phyloP scores from a whole-genome alignment of 805 yeast species.

The Clavispora vitiphila region DNA sequence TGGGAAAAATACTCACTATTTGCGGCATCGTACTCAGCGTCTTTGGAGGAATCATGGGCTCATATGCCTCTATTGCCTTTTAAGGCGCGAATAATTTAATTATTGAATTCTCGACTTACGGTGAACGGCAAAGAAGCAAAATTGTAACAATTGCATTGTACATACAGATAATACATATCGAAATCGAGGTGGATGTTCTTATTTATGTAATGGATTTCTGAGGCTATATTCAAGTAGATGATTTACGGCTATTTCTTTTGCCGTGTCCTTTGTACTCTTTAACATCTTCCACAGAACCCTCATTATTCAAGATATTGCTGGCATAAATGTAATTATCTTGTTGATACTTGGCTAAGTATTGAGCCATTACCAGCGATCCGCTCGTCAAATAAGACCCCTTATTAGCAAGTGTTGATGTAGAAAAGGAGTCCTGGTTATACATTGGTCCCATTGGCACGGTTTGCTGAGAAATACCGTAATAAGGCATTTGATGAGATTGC shows the following conservation, averaged over 20 bases:
- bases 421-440: neutral
- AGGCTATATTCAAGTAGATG: neutral
- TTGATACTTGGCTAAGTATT: slow-evolving; percentile 68
- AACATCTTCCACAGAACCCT: slow-evolving; percentile 5
- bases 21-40: slow-evolving; percentile 10
- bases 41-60: slow-evolving; percentile 12
- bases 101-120: no score
- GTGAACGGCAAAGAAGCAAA: no score
- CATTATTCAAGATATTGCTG: slow-evolving; percentile 19
- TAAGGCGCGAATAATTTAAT: neutral
- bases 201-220: no score
- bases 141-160: no score
- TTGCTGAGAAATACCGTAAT: slow-evolving; percentile 1
- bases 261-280: slow-evolving; percentile 1
- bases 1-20: slow-evolving; percentile 1
- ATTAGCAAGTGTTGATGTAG: neutral
- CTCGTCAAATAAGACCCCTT: slow-evolving; percentile 20
- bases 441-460: neutral
- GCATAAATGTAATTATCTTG: slow-evolving; percentile 53
- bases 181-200: no score
- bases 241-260: neutral
- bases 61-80: slow-evolving; percentile 12
- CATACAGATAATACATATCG: no score
- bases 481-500: slow-evolving; percentile 2
- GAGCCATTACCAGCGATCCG: slow-evolving; percentile 76